Conservation (phyloP, 2,329 filamentous ascomycete genomes). For the Colletotrichum agaves region DNA sequence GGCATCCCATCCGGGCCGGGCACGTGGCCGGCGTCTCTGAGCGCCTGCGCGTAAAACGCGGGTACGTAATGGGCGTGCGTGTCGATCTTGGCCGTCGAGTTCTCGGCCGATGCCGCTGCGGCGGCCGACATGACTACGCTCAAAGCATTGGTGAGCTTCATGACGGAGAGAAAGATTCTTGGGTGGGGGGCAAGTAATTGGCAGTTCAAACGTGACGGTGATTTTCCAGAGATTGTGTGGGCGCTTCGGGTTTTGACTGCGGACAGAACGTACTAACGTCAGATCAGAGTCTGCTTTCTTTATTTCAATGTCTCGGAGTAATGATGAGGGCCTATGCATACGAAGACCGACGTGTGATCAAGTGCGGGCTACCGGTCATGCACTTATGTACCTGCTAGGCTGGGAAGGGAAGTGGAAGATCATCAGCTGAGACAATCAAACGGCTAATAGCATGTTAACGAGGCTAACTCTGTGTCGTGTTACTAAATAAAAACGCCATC, state of each 20-base stretch:
- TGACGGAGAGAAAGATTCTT: too few species aligned
- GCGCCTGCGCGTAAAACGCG: slow-evolving; percentile 40
- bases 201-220: too few species aligned
- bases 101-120: neutral
- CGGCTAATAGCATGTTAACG: neutral
- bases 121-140: fast-evolving
- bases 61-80: slow-evolving; percentile 41
- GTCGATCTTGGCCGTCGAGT: slow-evolving; percentile 38
- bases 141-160: too few species aligned
- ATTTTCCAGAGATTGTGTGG: too few species aligned
- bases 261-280: too few species aligned
- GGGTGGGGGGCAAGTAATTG: too few species aligned
- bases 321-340: too few species aligned
- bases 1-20: slow-evolving; percentile 43
- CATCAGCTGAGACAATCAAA: neutral
- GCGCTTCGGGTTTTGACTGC: too few species aligned
- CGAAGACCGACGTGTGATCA: too few species aligned
- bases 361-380: neutral
- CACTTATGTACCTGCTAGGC: neutral
- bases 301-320: neutral
- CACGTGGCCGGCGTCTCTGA: slow-evolving; percentile 40
- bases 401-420: neutral
- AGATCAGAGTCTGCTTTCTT: too few species aligned
- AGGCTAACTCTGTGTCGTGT: neutral
- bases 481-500: too few species aligned